Evolutionary conservation across 257 asterid species (phyloP), one percentile per base, ranked within the genome.

Genomic region (Solanum arcanum): DNA sequence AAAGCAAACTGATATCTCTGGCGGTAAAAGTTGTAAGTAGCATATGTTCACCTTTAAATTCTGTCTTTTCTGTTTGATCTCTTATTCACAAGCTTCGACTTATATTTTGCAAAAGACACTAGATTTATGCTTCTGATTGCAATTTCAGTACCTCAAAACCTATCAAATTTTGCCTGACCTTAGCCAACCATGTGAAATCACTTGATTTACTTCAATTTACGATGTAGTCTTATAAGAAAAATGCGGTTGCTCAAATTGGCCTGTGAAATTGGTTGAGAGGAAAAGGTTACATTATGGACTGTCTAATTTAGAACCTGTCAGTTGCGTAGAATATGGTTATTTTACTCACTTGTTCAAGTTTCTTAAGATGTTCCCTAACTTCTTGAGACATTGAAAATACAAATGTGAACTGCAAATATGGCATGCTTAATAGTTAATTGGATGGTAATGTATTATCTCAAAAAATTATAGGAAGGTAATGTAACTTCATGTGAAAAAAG

Each of bases 1-100:
- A 46, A 92, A 90, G 84, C 91, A 76, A 41, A 86, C 86, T 77
- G 92, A 89, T 88, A 91, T 95, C 88, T 90, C 94, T 15, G 93
- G 94, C 46, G 92, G 93, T 68, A 89, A 90, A 87, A 90, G 89
- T 86, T 88, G 98, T 97, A 90, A 94, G 99, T 93, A 49, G 85
- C 70, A 29, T 27, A 47, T 29, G 20, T 18, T 49, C 85, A 49
- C 85, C 85, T 66, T 27, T 47, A 5, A 11, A 46, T 16, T 47
- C 84, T 14, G 8, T 42, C 83, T 52, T 77, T 11, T 88, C 62
- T 42, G 33, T 80, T 77, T 89, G 41, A 46, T 70, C 64, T 46
- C 72, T 44, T 81, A 37, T 81, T 85, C n/a, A 25, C 73, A 21
- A 20, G 15, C 33, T 83, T 80, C 49, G 27, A 9, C 27, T 46